phyloP scores from a whole-genome alignment of 768 basidiomycete species.

The Cantharellus anzutake region DNA sequence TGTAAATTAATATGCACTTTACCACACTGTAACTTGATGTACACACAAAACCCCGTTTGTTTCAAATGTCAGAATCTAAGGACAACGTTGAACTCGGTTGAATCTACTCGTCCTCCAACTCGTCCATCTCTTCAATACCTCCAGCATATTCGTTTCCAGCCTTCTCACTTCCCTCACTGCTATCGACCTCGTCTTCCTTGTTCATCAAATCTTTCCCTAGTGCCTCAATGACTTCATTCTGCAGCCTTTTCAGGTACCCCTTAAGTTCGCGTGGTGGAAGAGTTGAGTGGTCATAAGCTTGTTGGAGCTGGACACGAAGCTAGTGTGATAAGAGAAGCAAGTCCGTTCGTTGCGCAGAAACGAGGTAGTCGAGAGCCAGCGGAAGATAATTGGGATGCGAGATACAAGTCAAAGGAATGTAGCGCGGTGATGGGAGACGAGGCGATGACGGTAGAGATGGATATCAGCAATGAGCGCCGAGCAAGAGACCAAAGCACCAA shows the following conservation, averaged over 20 bases:
- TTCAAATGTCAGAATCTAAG: too few relatives aligned
- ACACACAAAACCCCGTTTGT: too few relatives aligned
- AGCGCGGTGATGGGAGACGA: neutral
- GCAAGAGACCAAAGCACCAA: neutral
- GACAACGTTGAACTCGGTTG: too few relatives aligned
- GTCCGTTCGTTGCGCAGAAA: neutral
- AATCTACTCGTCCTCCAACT: too few relatives aligned
- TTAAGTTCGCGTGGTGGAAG: slow-evolving; percentile 54
- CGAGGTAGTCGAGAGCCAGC: neutral
- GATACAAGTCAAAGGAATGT: neutral
- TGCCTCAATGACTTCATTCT: slow-evolving; percentile 45
- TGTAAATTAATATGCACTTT: too few relatives aligned
- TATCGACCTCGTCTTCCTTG: too few relatives aligned
- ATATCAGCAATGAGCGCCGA: neutral
- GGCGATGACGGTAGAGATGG: neutral
- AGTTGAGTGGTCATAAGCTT: slow-evolving; percentile 52
- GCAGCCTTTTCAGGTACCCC: slow-evolving; percentile 45
- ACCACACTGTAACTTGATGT: too few relatives aligned
- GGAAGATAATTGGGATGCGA: neutral
- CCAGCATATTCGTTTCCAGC: too few relatives aligned
- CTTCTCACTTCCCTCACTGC: too few relatives aligned
- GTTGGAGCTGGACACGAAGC: slow-evolving; percentile 56
- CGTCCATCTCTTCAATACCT: too few relatives aligned
- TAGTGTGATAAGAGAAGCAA: slow-evolving; percentile 14
- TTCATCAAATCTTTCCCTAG: slow-evolving; percentile 21